Evolutionary conservation across 495 filamentous ascomycete genomes (phyloP).

Genomic region (Penicillium waksmanii): DNA sequence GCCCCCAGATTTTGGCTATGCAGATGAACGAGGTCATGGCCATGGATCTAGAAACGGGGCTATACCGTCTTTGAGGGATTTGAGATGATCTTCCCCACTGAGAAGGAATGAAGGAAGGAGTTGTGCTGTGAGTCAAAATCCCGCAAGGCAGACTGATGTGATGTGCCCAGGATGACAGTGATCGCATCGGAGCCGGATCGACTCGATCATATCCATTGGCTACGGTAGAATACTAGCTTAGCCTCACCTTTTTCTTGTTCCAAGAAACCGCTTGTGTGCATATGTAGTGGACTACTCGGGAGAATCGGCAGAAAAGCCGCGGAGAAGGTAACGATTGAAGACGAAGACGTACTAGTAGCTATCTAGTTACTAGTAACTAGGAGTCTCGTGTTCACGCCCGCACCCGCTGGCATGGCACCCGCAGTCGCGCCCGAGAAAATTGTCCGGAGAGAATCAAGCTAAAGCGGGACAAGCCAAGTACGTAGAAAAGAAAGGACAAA

Average conservation of each 20-base stretch:
- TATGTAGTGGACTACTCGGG: neutral
- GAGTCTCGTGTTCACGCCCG: conserved; percentile 11
- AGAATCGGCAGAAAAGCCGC: neutral
- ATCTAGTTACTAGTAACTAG: neutral
- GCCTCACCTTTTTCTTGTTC: neutral
- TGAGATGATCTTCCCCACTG: neutral
- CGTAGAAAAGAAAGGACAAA: neutral
- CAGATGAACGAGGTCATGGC: neutral
- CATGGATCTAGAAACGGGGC: neutral
- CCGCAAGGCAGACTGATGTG: conserved; percentile 11
- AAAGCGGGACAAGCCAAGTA: neutral
- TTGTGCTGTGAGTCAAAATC: conserved; percentile 14
- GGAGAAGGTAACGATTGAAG: neutral
- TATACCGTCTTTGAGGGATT: neutral
- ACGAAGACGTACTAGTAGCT: neutral
- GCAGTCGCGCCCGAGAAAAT: conserved; percentile 10
- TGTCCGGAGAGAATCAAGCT: neutral
- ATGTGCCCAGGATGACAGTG: neutral
- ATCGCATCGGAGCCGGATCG: neutral
- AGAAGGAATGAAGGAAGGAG: neutral
- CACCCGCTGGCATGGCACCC: conserved; percentile 2
- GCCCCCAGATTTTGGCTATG: too few relatives aligned
- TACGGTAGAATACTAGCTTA: neutral
- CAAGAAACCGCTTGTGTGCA: neutral
- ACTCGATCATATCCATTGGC: neutral